These are phyloP conservation scores for Penicillium psychrofluorescens DNA, from an alignment of 495 filamentous ascomycete genomes.

Conservation along the genomic window DNA sequence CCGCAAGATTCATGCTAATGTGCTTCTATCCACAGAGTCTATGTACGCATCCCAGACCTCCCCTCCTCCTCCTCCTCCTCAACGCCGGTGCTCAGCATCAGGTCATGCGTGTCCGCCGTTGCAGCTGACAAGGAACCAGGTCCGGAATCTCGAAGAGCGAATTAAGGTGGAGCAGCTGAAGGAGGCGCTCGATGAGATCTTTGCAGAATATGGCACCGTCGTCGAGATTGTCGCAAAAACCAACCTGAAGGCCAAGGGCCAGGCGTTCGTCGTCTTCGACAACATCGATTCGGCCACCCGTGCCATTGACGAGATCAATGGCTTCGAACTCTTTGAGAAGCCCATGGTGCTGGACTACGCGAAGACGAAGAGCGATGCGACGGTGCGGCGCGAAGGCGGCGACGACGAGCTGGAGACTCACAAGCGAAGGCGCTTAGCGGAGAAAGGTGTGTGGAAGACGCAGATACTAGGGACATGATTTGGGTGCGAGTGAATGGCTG, in stretches of 20 bases:
- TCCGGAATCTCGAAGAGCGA: slow-evolving; percentile 88
- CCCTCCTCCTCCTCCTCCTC: slow-evolving; percentile 7
- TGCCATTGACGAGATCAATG: slow-evolving; percentile 85
- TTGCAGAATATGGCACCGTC: slow-evolving; percentile 84
- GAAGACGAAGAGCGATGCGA: slow-evolving; percentile 80
- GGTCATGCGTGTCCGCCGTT: slow-evolving; percentile 1
- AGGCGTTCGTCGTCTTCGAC: slow-evolving; percentile 95
- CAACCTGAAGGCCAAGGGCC: slow-evolving; percentile 87
- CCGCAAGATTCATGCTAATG: slow-evolving; percentile 9
- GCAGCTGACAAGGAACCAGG: slow-evolving; percentile 32
- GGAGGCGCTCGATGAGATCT: slow-evolving; percentile 67
- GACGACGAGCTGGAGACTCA: slow-evolving; percentile 81
- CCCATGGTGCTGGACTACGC: slow-evolving; percentile 85
- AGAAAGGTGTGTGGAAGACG: slow-evolving; percentile 62
- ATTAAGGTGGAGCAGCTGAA: slow-evolving; percentile 77
- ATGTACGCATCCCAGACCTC: slow-evolving; percentile 31
- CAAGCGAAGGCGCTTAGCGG: slow-evolving; percentile 76
- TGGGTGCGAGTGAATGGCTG: no score
- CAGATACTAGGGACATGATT: no score
- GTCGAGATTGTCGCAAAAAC: slow-evolving; percentile 89
- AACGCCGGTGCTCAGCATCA: no score
- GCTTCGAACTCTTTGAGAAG: slow-evolving; percentile 91
- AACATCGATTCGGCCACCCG: slow-evolving; percentile 62
- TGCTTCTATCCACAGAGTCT: slow-evolving; percentile 34
- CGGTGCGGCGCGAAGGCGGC: slow-evolving; percentile 62